These are phyloP conservation scores for Aspergillus ibericus DNA, from an alignment of 2,329 filamentous ascomycete species.

Conservation along the genomic window DNA sequence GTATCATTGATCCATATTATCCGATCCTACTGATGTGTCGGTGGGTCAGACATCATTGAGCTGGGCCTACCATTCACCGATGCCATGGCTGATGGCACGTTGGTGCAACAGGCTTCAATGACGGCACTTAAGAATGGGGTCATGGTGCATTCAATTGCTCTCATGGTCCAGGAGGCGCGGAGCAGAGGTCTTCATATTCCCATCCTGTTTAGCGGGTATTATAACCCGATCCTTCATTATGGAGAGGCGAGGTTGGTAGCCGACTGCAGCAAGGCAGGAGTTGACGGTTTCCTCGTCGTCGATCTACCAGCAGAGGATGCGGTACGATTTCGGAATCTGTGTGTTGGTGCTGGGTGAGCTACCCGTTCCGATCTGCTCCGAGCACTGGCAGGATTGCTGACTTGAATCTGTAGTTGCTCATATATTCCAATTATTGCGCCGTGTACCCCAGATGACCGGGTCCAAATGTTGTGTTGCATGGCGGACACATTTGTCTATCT, in stretches of 20 bases:
- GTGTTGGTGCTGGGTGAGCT: slow-evolving; percentile 69
- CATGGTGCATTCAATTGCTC: slow-evolving; percentile 71
- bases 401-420: slow-evolving; percentile 55
- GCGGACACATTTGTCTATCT: slow-evolving; percentile 98
- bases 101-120: slow-evolving; percentile 90
- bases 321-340: slow-evolving; percentile 82
- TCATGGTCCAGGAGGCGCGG: slow-evolving; percentile 78
- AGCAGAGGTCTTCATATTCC: slow-evolving; percentile 73
- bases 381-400: too few relatives aligned
- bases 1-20: too few relatives aligned
- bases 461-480: slow-evolving; percentile 89
- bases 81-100: slow-evolving; percentile 91
- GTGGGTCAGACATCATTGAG: slow-evolving; percentile 75
- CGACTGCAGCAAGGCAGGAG: slow-evolving; percentile 76
- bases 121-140: slow-evolving; percentile 83
- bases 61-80: slow-evolving; percentile 94
- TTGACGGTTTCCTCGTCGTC: slow-evolving; percentile 96
- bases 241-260: slow-evolving; percentile 81
- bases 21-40: neutral
- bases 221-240: slow-evolving; percentile 88
- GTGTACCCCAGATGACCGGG: slow-evolving; percentile 80
- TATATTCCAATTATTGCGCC: slow-evolving; percentile 93
- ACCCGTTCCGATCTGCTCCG: slow-evolving; percentile 28
- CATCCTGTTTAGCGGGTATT: slow-evolving; percentile 95
- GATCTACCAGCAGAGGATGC: slow-evolving; percentile 96